phyloP scores from a whole-genome alignment of 208 protist genomes.

The Crithidia mellificae region DNA sequence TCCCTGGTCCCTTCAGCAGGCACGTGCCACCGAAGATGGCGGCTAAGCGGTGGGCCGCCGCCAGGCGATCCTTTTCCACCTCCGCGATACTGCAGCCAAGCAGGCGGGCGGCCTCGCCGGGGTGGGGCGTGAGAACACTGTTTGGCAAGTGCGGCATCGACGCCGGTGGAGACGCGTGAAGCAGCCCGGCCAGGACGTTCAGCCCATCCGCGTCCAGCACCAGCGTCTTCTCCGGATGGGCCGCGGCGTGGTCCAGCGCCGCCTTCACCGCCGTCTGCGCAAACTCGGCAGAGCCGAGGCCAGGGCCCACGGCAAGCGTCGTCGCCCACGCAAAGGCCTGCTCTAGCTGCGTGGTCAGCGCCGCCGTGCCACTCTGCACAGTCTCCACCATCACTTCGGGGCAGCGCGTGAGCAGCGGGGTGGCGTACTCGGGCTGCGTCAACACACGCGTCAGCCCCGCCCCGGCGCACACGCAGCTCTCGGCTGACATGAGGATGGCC shows the following conservation, averaged over 20 bases:
- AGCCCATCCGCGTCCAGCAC: constrained; percentile 81
- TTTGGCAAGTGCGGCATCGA: constrained; percentile 32
- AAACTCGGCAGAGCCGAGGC: constrained; percentile 53
- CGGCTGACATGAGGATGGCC: constrained; percentile 78
- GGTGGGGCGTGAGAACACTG: constrained; percentile 81
- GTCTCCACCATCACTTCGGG: constrained; percentile 74
- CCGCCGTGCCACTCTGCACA: not conserved
- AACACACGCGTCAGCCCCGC: constrained; percentile 73
- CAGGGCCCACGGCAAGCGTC: constrained; percentile 68
- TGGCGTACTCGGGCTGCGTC: constrained; percentile 51
- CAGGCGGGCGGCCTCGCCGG: constrained; percentile 73
- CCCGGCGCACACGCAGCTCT: constrained; percentile 60
- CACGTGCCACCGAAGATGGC: constrained; percentile 53
- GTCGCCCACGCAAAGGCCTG: constrained; percentile 53
- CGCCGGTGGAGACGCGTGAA: not conserved
- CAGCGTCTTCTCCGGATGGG: constrained; percentile 45
- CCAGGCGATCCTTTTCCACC: constrained; percentile 72
- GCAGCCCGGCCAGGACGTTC: constrained; percentile 40
- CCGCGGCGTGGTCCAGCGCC: constrained; percentile 37
- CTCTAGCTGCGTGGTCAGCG: constrained; percentile 24
- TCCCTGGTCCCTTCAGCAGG: constrained; percentile 82
- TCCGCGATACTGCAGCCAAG: constrained; percentile 55
- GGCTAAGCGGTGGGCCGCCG: constrained; percentile 44
- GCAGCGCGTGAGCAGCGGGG: constrained; percentile 68
- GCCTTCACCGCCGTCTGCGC: constrained; percentile 26